phyloP scores from a whole-genome alignment of 495 filamentous ascomycete genomes.

The Talaromyces borbonicus region DNA sequence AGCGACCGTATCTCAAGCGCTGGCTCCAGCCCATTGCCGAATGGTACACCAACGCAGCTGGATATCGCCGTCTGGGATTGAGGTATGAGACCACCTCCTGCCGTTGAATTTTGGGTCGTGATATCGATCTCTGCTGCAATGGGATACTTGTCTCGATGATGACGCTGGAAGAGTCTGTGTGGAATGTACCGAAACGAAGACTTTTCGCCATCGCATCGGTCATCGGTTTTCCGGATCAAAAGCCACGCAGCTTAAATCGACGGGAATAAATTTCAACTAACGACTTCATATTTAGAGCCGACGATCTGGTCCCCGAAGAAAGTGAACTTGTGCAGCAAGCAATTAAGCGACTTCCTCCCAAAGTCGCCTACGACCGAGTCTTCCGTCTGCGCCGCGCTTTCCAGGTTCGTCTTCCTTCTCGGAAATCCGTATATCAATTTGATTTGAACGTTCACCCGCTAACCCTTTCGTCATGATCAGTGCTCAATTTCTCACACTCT shows the following conservation, averaged over 20 bases:
- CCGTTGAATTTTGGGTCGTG: no score
- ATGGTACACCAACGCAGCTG: slow-evolving; percentile 77
- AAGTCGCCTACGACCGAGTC: slow-evolving; percentile 91
- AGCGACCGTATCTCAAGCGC: slow-evolving; percentile 74
- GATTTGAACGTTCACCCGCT: background rate
- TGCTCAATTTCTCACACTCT: slow-evolving; percentile 78
- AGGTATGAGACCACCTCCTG: slow-evolving; percentile 48
- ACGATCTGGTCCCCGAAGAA: slow-evolving; percentile 91
- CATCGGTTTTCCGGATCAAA: no score
- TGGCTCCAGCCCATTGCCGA: slow-evolving; percentile 68
- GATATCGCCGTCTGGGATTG: slow-evolving; percentile 88
- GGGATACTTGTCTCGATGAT: background rate
- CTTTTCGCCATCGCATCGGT: no score
- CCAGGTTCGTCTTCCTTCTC: slow-evolving; percentile 57
- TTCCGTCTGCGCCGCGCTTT: slow-evolving; percentile 92
- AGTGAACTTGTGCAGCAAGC: slow-evolving; percentile 74
- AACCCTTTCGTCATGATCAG: no score
- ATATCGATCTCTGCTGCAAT: background rate
- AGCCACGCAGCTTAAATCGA: no score
- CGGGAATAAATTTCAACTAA: no score
- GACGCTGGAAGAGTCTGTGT: background rate
- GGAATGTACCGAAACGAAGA: no score
- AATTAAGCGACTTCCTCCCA: slow-evolving; percentile 78
- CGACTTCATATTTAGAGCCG: slow-evolving; percentile 47
- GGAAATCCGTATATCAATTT: no score